phyloP scores from a whole-genome alignment of 345 rosid species.

The Lagerstroemia speciosa region DNA sequence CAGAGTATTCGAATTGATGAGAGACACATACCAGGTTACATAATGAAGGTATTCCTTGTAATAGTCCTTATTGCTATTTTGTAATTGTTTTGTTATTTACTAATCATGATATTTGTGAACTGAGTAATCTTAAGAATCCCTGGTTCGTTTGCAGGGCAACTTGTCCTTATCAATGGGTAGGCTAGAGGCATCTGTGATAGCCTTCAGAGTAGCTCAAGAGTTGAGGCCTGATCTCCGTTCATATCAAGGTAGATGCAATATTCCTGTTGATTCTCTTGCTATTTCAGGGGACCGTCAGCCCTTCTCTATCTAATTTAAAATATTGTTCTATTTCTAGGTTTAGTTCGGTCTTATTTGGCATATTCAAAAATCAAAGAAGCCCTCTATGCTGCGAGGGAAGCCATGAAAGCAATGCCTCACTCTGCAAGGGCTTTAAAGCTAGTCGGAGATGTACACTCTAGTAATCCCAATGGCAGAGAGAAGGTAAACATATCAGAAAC shows the following conservation, averaged over 20 bases:
- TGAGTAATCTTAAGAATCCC: neutral
- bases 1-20: conserved; percentile 92
- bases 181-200: conserved; percentile 79
- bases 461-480: conserved; percentile 83
- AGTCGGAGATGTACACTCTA: conserved; percentile 97
- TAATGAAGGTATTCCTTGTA: conserved; percentile 63
- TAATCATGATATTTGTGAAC: neutral
- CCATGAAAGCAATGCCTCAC: conserved; percentile 99
- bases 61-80: neutral
- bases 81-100: neutral
- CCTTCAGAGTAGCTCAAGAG: conserved; percentile 92
- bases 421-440: conserved; percentile 90
- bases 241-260: conserved; percentile 62
- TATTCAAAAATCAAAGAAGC: conserved; percentile 89
- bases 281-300: neutral
- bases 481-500: conserved; percentile 43
- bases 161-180: conserved; percentile 67
- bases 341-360: conserved; percentile 91
- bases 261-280: neutral
- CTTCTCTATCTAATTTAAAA: neutral
- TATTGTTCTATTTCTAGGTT: conserved; percentile 41
- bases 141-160: conserved; percentile 52
- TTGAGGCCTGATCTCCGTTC: conserved; percentile 96
- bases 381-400: conserved; percentile 88
- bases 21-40: conserved; percentile 82